Base-by-base conservation (phyloP, 106 monocot genomes). In the Xerophyta viscosa region DNA sequence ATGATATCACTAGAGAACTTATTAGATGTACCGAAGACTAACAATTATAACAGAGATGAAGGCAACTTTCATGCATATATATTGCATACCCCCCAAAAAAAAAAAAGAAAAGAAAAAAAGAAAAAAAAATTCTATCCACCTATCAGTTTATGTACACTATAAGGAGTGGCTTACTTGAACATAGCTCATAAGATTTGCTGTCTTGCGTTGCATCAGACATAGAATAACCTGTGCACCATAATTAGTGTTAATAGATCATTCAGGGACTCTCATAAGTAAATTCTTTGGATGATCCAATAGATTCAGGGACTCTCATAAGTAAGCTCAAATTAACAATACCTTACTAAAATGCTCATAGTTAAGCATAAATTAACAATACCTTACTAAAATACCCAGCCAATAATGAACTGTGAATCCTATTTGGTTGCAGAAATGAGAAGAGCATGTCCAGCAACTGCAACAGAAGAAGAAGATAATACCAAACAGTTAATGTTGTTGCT, bases 161-260 rank as follows among this genome's bases (percentile, higher is more conserved):
- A 39, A 19, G 20, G 15, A 46, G 41, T 8, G 49, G 48, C 76
- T 69, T 77, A 82, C 82, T 61, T 77, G 77, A 20, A 82, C 64
- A 69, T 82, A 82, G 22, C 53, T 77, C 77, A 77, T 82, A 20
- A 82, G 72, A 41, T 68, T 52, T 21, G 64, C 52, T 41, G 77
- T 65, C 77, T 82, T 82, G 56, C 82, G 65, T 27, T 73, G 45
- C 82, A 82, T 82, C 50, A 77, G 49, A 41, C 74, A 74, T 25
- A 77, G 36, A 48, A 82, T 77, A 19, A 82, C 82, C 82, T 82
- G n/a, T n/a, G n/a, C n/a, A n/a, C n/a, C n/a, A n/a, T n/a, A n/a
- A 39, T 39, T 39, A 39, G 15, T 10, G 39, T 3, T 15, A 39
- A 39, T 12, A 39, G 3, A 8, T 10, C 6, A 39, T 15, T 12